Evolutionary conservation across 768 basidiomycete genomes (phyloP).

Genomic region (Xanthoconium purpureum): DNA sequence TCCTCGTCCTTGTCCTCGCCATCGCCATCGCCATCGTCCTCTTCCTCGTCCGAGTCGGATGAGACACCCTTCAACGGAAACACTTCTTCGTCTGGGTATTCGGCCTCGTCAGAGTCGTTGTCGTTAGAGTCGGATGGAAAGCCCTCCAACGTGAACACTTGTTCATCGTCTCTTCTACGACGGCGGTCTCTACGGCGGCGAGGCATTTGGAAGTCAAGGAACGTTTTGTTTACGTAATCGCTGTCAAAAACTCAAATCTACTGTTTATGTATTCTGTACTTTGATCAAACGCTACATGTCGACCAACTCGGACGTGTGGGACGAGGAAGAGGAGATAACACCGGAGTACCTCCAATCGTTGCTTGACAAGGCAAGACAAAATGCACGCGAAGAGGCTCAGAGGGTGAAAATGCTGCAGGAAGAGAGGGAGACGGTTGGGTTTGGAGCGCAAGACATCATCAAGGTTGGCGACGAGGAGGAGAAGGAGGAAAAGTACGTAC

Average conservation of each 20-base stretch:
- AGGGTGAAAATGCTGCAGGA: slow-evolving; percentile 24
- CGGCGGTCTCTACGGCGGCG: slow-evolving; percentile 27
- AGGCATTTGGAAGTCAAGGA: not conserved
- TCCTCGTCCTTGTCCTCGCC: no score
- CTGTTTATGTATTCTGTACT: no score
- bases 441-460: slow-evolving; percentile 56
- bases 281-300: not conserved
- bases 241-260: not conserved
- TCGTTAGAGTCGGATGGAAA: slow-evolving; percentile 33
- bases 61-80: slow-evolving; percentile 67
- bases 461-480: slow-evolving; percentile 38
- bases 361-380: slow-evolving; percentile 58
- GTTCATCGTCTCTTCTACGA: slow-evolving; percentile 46
- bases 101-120: slow-evolving; percentile 40
- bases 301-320: not conserved
- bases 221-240: not conserved
- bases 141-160: slow-evolving; percentile 75
- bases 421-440: slow-evolving; percentile 21
- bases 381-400: slow-evolving; percentile 37
- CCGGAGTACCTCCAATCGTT: slow-evolving; percentile 61
- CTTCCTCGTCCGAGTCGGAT: slow-evolving; percentile 34
- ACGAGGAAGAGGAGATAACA: slow-evolving; percentile 45
- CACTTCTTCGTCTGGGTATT: slow-evolving; percentile 53
- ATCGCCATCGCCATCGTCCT: slow-evolving; percentile 29
- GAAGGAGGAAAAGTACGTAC: slow-evolving; percentile 31